Evolutionary conservation across 306 rosid genomes (phyloP).

Genomic region (Castanea mollissima): DNA sequence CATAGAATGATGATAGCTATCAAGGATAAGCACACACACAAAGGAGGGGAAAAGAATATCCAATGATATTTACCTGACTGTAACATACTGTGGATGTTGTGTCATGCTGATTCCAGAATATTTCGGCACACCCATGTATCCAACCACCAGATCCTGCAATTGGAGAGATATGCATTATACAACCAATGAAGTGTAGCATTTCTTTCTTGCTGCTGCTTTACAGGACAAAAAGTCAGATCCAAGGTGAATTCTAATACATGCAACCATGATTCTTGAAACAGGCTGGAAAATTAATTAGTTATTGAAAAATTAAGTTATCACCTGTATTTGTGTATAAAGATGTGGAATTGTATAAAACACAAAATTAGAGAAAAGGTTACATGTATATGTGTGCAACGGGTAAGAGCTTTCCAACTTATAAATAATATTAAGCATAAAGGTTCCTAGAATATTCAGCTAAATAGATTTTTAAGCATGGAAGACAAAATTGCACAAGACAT

Average conservation of each 20-base stretch:
- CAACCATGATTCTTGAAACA: not conserved
- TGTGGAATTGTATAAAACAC: not conserved
- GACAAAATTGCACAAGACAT: too few relatives aligned
- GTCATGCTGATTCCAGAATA: slow-evolving; percentile 90
- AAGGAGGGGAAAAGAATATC: not conserved
- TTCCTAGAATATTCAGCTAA: too few relatives aligned
- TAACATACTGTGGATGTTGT: slow-evolving; percentile 94
- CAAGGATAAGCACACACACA: not conserved
- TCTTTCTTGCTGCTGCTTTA: slow-evolving; percentile 10
- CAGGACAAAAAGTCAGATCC: slow-evolving; percentile 13
- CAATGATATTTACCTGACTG: slow-evolving; percentile 67
- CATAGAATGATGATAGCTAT: not conserved
- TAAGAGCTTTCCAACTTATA: too few relatives aligned
- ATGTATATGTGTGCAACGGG: too few relatives aligned
- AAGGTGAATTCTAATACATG: slow-evolving; percentile 3
- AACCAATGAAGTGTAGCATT: not conserved
- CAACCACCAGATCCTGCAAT: slow-evolving; percentile 85
- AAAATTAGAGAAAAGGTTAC: not conserved
- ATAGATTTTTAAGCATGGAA: too few relatives aligned
- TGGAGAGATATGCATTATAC: slow-evolving; percentile 1
- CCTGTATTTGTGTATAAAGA: not conserved
- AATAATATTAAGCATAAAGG: too few relatives aligned
- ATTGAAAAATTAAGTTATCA: not conserved
- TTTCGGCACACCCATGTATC: slow-evolving; percentile 98
- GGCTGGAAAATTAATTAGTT: not conserved